Base-by-base conservation (phyloP, 495 filamentous ascomycete species). In the Niebla homalea region DNA sequence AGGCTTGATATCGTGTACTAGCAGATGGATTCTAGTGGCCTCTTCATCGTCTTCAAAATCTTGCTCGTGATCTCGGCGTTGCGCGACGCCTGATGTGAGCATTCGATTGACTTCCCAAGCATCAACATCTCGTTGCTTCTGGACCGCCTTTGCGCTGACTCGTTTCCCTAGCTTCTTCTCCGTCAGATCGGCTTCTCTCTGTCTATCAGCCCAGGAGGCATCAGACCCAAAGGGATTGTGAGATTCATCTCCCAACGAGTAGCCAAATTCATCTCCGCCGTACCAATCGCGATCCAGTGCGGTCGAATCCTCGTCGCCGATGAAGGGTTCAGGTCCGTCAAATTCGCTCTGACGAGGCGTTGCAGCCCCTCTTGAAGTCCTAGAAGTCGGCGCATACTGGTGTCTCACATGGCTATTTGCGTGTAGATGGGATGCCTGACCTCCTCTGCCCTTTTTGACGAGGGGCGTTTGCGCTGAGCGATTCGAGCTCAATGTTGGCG, bases 101-200 rank as follows among this genome's bases (percentile, higher is more conserved):
- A 99, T 96, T 36, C 92, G 86, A 67, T 99, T 97, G 15, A 89
- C 89, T 63, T 98, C 92, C 92, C 92, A 98, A 23, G 87, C 89
- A 71, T 98, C 92, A 21, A 85, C 84, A 61, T 96, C 92, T 62
- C 89, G 89, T 67, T 94, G 87, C 64, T 84, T 89, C 62, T 92
- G 86, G 15, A 81, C 64, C 41, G 83, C 79, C 40, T 80, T 72
- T n/a, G 79, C 80, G 64, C 73, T 87, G 62, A 85, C 75, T 37
- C 78, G 64, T 59, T 77, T 84, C 21, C 72, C 76, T 21, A 77
- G 71, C 67, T 88, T 87, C 69, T 83, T 87, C 59, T 87, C 85
- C 23, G 74, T 70, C 61, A 88, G 60, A 6, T 77, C 82, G 3
- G 73, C 72, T 64, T 89, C 86, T 36, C 76, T 69, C 62, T 89